These are phyloP conservation scores for Apium graveolens DNA, from an alignment of 129 eudicot species.

Conservation along the genomic window DNA sequence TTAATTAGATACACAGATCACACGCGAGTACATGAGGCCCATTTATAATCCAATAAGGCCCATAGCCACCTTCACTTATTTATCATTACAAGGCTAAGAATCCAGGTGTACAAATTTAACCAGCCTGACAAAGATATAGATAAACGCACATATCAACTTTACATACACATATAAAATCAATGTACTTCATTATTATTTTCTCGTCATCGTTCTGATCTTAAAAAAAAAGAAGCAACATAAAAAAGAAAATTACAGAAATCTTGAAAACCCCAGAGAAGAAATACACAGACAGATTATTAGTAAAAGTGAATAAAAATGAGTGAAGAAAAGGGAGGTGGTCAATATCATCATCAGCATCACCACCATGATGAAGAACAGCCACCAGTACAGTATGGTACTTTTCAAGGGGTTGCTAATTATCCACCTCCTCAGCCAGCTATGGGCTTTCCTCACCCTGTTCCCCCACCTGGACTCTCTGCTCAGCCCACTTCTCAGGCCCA, in stretches of 20 bases:
- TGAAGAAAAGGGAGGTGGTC: slow-evolving; percentile 47
- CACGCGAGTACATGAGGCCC: too few relatives aligned
- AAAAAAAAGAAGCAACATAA: background rate
- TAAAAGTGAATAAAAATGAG: background rate
- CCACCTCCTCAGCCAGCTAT: slow-evolving; percentile 60
- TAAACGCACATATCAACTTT: background rate
- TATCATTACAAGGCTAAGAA: too few relatives aligned
- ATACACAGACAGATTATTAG: background rate
- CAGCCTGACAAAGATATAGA: background rate
- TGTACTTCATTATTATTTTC: too few relatives aligned
- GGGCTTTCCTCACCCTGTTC: slow-evolving; percentile 86
- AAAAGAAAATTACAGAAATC: background rate
- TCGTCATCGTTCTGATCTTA: background rate
- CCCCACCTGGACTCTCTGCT: slow-evolving; percentile 67
- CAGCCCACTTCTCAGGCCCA: slow-evolving; percentile 26
- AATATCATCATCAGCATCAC: slow-evolving; percentile 20
- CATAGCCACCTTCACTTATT: too few relatives aligned
- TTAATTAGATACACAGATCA: too few relatives aligned
- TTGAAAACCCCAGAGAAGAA: slow-evolving; percentile 21
- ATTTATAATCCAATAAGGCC: too few relatives aligned
- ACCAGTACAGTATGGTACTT: slow-evolving; percentile 60
- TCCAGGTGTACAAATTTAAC: too few relatives aligned
- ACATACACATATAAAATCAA: too few relatives aligned
- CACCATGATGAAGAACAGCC: slow-evolving; percentile 19
- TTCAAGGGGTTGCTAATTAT: slow-evolving; percentile 62